Evolutionary conservation across 78 protist species (phyloP), one percentile per base, ranked within the genome.

Genomic region (Planoprotostelium fungivorum): DNA sequence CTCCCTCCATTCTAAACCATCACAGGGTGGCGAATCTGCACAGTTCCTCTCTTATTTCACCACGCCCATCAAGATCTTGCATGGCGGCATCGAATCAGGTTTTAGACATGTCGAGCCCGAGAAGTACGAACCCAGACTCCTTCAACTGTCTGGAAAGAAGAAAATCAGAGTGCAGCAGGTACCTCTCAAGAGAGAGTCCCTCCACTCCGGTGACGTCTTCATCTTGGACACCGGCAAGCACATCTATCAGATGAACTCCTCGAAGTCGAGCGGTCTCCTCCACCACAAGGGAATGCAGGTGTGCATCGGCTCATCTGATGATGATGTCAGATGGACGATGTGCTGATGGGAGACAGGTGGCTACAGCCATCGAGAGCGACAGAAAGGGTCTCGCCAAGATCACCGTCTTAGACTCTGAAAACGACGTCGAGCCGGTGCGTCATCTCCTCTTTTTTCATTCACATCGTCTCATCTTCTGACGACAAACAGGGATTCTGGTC

Each of bases 201-300:
- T 94, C 10, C 91, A 94, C 87, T 35, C 38, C 29, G 94, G 94
- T n/a, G 96, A 94, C 35, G 92, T 93, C 37, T 94, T 94, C 89
- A 38, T 94, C 51, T 84, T 92, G 84, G 96, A 94, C 87, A 39
- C 88, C 29, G 94, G 92, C 29, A 36, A 36, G 34, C 84, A 34
- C 35, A 88, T 94, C 90, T 88, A 63, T 73, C 94, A 91, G 63
- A 89, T 87, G 89, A 94, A 94, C 91, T 94, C 94, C 36, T 9
- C 51, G 0, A 86, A 89, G 38, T 37, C 92, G 28, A 35, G 86
- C 35, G 31, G 87, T 16, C 0, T 63, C 1, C 91, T 88, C 35
- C 84, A 63, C 37, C 36, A 39, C 36, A 92, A 92, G 39, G 91
- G 89, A 87, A 51, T 51, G 73, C 73, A 51, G 73, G 73, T 51